These are phyloP conservation scores for Reutealis trisperma DNA, from an alignment of 345 rosid genomes.

Conservation along the genomic window DNA sequence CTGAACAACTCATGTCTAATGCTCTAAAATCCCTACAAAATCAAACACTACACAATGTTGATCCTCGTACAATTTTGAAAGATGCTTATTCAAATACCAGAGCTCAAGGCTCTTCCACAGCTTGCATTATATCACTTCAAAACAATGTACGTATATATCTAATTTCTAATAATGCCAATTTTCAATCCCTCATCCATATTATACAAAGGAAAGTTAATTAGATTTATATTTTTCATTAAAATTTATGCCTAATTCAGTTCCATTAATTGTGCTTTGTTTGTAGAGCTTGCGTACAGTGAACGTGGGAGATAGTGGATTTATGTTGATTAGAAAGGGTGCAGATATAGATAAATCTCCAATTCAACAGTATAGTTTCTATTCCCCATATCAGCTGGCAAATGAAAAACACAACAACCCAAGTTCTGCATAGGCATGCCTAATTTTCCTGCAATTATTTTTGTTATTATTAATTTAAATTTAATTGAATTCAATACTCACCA, in stretches of 20 bases:
- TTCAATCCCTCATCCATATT: neutral
- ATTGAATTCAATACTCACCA: too few species aligned
- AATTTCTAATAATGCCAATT: too few species aligned
- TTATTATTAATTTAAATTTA: too few species aligned
- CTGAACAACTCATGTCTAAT: constrained; percentile 16
- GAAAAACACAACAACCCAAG: neutral
- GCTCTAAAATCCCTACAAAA: neutral
- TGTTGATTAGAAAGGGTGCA: constrained; percentile 8
- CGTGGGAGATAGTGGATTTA: constrained; percentile 21
- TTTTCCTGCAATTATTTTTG: neutral
- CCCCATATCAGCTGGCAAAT: constrained; percentile 14
- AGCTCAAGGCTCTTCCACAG: constrained; percentile 12
- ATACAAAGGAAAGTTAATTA: too few species aligned
- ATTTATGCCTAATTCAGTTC: too few species aligned
- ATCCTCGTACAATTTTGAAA: constrained; percentile 14
- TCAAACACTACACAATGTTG: neutral
- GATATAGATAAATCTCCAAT: constrained; percentile 2
- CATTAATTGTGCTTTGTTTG: neutral
- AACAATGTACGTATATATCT: neutral
- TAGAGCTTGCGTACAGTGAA: constrained; percentile 10
- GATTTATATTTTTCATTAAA: too few species aligned
- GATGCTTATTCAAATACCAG: constrained; percentile 13
- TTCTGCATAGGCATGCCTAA: neutral
- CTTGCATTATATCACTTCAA: constrained; percentile 3
- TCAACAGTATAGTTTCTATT: constrained; percentile 11